Conservation (phyloP, 2,329 filamentous ascomycete genomes). For the Ophiostoma pallidulum region DNA sequence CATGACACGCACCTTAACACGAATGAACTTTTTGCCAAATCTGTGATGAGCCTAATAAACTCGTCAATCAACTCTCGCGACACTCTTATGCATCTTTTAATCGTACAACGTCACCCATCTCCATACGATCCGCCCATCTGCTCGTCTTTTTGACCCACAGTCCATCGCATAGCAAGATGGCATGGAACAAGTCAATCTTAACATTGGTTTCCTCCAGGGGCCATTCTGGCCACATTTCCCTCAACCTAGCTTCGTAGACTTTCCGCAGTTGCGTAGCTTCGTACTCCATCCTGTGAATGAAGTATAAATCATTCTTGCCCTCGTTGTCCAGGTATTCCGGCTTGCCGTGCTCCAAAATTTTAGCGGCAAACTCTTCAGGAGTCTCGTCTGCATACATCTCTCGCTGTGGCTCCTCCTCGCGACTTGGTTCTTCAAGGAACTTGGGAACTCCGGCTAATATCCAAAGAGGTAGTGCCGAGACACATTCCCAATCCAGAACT, state of each 20-base stretch:
- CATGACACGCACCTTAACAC: too few relatives aligned
- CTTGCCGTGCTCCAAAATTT: not conserved
- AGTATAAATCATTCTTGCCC: slow-evolving; percentile 30
- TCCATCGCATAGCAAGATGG: not conserved
- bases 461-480: slow-evolving; percentile 32
- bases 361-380: too few relatives aligned
- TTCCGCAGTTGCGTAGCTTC: slow-evolving; percentile 30
- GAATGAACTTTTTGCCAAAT: too few relatives aligned
- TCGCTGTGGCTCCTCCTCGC: slow-evolving; percentile 25
- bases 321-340: slow-evolving; percentile 27
- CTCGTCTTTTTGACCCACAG: slow-evolving; percentile 1
- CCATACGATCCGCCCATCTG: slow-evolving; percentile 3
- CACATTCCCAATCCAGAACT: slow-evolving; percentile 34
- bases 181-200: not conserved
- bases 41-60: too few relatives aligned
- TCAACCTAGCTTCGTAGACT: slow-evolving; percentile 26
- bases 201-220: not conserved
- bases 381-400: too few relatives aligned
- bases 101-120: not conserved
- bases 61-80: too few relatives aligned
- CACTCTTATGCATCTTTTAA: not conserved
- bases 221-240: slow-evolving; percentile 25
- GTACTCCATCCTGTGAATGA: slow-evolving; percentile 31
- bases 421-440: slow-evolving; percentile 24
- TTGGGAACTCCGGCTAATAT: slow-evolving; percentile 24